Base-by-base conservation (phyloP, 1,284 basidiomycete species). In the Boletus semigastroideus region DNA sequence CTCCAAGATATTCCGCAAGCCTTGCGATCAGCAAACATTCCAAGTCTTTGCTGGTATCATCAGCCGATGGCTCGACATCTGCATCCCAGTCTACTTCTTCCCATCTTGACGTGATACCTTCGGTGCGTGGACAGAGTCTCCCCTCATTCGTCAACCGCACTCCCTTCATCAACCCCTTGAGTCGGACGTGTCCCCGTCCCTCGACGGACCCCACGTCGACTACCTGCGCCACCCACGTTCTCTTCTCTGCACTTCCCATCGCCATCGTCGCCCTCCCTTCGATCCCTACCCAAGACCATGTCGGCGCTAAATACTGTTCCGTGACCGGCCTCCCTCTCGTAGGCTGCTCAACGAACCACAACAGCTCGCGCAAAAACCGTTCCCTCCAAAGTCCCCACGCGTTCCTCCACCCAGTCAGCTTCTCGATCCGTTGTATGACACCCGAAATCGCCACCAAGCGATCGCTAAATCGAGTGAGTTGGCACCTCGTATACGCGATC, bases 241-340 rank as follows among this genome's bases (percentile, higher is more conserved):
- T 27, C 33, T 30, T 42, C 14, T 48, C 33, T 42, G 17, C 40
- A 33, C 25, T 20, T 22, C 47, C n/a, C 9, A 28, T 48, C 33
- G 9, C 17, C 39, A 33, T 41, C 46, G 41, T 41, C 38, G 33
- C 38, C 40, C 33, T 34, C 12, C 47, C 47, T 34, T 36, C 25
- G 12, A 46, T 46, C 27, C 45, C 45, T 30, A 30, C 36, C 45
- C 34, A 46, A 9, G 44, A 38, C 45, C 45, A 46, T 13, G 36
- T 46, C 12, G 36, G 45, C 9, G 36, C 36, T 36, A 46, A 20
- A n/a, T 46, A 46, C 17, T 38, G 7, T 17, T 38, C 36, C 19
- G 36, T 45, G 12, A 11, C 33, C 9, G 44, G 44, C 30, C 36
- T 46, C n/a, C n/a, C 13, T n/a, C 13, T 14, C 45, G 45, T 38